Percentiles rank a stretch among this genome's conserved stretches.
phyloP scores from a whole-genome alignment of 78 protist species.

The Isochrysis galbana region DNA sequence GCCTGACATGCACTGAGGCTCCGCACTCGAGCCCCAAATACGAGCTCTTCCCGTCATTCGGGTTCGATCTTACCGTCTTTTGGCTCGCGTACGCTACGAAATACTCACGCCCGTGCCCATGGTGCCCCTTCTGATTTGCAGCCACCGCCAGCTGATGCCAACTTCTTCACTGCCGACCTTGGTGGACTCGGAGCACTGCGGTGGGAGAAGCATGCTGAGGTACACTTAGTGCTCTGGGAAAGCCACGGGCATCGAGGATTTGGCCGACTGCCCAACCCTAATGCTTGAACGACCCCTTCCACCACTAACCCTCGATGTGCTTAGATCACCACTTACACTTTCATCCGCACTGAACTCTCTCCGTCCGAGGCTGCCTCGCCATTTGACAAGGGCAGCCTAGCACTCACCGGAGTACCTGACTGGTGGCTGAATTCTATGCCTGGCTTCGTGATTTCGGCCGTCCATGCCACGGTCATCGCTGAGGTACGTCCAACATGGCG shows the following conservation, averaged over 20 bases:
- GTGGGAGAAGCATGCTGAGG: background rate
- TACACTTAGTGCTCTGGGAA: background rate
- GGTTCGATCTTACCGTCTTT: too few species aligned
- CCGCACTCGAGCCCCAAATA: too few species aligned
- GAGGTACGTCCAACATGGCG: too few species aligned
- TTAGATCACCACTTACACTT: background rate
- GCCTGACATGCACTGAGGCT: too few species aligned
- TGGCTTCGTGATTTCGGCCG: background rate
- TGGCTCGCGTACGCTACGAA: too few species aligned
- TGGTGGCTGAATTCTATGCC: background rate
- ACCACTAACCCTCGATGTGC: too few species aligned
- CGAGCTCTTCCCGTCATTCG: too few species aligned
- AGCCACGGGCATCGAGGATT: background rate
- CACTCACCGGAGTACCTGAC: background rate
- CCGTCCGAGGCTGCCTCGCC: background rate
- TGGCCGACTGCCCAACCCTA: background rate
- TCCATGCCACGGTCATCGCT: background rate
- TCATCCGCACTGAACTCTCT: background rate
- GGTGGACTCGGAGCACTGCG: background rate
- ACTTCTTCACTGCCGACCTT: background rate
- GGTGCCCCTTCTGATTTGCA: background rate
- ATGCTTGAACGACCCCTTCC: background rate
- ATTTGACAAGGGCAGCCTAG: background rate
- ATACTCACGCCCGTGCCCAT: too few species aligned
- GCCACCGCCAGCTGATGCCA: background rate